Evolutionary conservation across 805 yeast genomes (phyloP).

Genomic region (Starmerella floris): DNA sequence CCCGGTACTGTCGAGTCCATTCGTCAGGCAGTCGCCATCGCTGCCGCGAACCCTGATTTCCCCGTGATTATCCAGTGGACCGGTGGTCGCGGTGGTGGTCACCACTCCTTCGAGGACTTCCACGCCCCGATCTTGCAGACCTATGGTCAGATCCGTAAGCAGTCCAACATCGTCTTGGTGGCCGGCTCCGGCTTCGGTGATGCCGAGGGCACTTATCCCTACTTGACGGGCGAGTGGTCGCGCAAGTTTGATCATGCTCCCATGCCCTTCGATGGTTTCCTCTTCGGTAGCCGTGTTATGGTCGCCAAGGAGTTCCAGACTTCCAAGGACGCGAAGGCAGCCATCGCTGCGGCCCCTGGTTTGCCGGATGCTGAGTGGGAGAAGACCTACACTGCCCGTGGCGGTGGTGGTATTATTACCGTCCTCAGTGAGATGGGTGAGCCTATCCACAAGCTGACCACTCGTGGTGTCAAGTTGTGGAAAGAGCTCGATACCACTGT

Average conservation of each 20-base stretch:
- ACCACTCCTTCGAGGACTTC: conserved; percentile 98
- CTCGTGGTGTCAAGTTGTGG: conserved; percentile 96
- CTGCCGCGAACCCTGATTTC: conserved; percentile 89
- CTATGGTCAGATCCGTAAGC: conserved; percentile 88
- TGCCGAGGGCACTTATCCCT: conserved; percentile 92
- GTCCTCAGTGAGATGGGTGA: conserved; percentile 99
- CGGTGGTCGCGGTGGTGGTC: conserved; percentile 99
- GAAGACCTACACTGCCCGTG: conserved; percentile 79
- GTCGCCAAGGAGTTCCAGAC: conserved; percentile 93
- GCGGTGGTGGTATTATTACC: conserved; percentile 86
- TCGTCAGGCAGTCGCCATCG: conserved; percentile 72
- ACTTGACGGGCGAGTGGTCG: conserved; percentile 97
- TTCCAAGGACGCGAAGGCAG: conserved; percentile 82
- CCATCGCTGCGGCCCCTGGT: conserved; percentile 84
- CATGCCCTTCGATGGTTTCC: conserved; percentile 97
- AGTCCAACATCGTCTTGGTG: conserved; percentile 72
- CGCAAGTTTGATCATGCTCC: conserved; percentile 74
- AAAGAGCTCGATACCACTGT: conserved; percentile 91
- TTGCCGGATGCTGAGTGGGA: conserved; percentile 86
- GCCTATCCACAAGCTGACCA: conserved; percentile 96
- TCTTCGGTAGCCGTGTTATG: conserved; percentile 95
- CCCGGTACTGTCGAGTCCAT: conserved; percentile 96
- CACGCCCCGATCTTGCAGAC: conserved; percentile 93
- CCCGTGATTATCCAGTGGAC: conserved; percentile 99
- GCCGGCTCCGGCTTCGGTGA: conserved; percentile 99